These are phyloP conservation scores for Claviceps sorghi DNA, from an alignment of 2,329 filamentous ascomycete species.

Conservation along the genomic window DNA sequence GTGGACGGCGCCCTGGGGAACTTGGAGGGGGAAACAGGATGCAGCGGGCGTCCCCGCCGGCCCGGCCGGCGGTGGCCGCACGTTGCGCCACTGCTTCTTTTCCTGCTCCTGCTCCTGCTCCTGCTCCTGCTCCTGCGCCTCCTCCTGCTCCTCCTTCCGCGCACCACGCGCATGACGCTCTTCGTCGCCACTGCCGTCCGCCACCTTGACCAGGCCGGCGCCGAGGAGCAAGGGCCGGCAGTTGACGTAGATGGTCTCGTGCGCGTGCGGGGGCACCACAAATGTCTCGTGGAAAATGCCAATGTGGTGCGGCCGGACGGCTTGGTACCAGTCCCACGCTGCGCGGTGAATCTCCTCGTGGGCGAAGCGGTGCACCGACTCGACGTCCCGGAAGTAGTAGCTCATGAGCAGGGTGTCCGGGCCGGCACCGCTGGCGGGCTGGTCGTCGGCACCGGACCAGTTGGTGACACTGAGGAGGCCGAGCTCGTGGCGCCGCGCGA, in stretches of 20 bases:
- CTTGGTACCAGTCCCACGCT: constrained; percentile 35
- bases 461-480: constrained; percentile 31
- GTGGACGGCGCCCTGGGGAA: no score
- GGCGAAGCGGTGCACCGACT: constrained; percentile 36
- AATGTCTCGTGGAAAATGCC: constrained; percentile 43
- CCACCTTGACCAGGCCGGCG: constrained; percentile 12
- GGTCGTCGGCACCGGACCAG: constrained; percentile 18
- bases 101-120: background rate
- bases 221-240: constrained; percentile 25
- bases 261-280: constrained; percentile 26
- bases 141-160: background rate
- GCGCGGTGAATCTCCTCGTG: constrained; percentile 31
- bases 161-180: no score
- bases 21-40: no score
- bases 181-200: background rate
- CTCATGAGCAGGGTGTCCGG: constrained; percentile 28
- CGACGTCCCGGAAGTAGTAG: constrained; percentile 36
- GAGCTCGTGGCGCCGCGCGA: constrained; percentile 24
- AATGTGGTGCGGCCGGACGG: constrained; percentile 23
- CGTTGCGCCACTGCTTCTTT: constrained; percentile 17
- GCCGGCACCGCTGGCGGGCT: constrained; percentile 17
- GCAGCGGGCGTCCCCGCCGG: no score
- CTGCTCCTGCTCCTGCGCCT: constrained; percentile 7
- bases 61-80: constrained; percentile 19
- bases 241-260: constrained; percentile 38